Base-by-base conservation (phyloP, 2,329 filamentous ascomycete genomes). In the Alternaria sp. region DNA sequence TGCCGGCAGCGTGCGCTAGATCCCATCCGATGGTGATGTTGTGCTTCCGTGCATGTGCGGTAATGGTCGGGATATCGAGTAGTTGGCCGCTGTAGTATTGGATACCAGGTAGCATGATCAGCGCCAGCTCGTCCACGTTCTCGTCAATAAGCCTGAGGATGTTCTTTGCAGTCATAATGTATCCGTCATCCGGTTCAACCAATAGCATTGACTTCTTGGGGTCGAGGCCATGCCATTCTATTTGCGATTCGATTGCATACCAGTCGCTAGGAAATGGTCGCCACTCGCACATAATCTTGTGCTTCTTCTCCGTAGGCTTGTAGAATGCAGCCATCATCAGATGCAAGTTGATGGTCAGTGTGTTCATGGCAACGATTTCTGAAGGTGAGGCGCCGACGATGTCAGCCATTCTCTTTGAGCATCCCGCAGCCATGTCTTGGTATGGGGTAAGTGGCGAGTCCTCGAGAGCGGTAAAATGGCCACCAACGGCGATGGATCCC, bases 31-130 rank as follows among this genome's bases (percentile, higher is more conserved):
- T 89, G 1, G 88, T 78, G 40, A 96, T 87, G 51, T 89, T 90
- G 68, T 86, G 87, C 1, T 83, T 84, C 64, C 89, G 90, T 0
- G 93, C 93, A 78, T 94, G 85, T 3, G 85, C 84, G 1, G 93
- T 97, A 77, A 97, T 97, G 45, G 80, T 85, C 30, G 86, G 80
- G 3, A 97, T 94, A 76, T 97, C 92, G 67, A 97, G 91, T 49
- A 92, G 86, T 77, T 97, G 93, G 53, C 93, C 93, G 2, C 90
- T 94, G 80, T 96, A 97, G 82, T 93, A 97, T 76, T 97, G 93
- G 43, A 97, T 90, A 5, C 92, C 93, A 0, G 93, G 92, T 0
- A 97, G 87, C 9, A 97, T 85, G 1, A 97, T 80, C 11, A 97
- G 78, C 3, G 93, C 92, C 0, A 92, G 88, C 14, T 87, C 86